Base-by-base conservation (phyloP, 2,329 filamentous ascomycete species). In the Stachybotrys echinatus region DNA sequence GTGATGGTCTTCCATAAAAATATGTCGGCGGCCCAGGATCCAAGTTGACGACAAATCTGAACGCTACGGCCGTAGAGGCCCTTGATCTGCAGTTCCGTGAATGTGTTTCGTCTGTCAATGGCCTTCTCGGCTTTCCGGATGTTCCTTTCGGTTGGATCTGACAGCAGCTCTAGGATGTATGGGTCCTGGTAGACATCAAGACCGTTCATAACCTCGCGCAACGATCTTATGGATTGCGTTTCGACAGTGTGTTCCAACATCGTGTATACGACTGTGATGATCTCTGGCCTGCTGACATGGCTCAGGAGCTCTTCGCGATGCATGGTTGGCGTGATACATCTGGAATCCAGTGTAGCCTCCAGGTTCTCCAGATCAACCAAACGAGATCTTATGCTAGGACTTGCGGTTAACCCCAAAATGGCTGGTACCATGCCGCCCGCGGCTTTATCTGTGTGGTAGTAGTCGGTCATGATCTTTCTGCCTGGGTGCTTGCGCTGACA, bases 351-450 rank as follows among this genome's bases (percentile, higher is more conserved):
- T 39, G 87, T 88, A 3, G 64, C 55, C 62, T 95, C 90, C 6
- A 95, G 76, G 5, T 65, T 62, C 65, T 79, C 69, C 14, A 92
- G 72, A 34, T 77, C 77, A 2, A 71, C 67, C 1, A 75, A 63
- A 17, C 76, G 77, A 1, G 78, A 81, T 49, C 74, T 80, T 55
- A 86, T 82, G 4, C 89, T 78, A 0, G 90, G 90, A 53, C 88
- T 95, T 1, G 91, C 91, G 6, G 87, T 92, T 21, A 96, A 73
- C 0, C 90, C 91, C 5, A 96, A 72, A 23, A 96, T 85, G 19
- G 75, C 73, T 0, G 91, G 91, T 2, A 81, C 65, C 0, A 59
- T 45, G 0, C 64, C 52, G 0, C 72, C 74, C 2, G 50, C 54
- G 0, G 48, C 54, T 47, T 74, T 74, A 18, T 63, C 65, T 23